A percentile compares a stretch with the other conserved stretches of the same genome.
Conservation (phyloP, 768 basidiomycete species). For the Lyophyllum decastes region DNA sequence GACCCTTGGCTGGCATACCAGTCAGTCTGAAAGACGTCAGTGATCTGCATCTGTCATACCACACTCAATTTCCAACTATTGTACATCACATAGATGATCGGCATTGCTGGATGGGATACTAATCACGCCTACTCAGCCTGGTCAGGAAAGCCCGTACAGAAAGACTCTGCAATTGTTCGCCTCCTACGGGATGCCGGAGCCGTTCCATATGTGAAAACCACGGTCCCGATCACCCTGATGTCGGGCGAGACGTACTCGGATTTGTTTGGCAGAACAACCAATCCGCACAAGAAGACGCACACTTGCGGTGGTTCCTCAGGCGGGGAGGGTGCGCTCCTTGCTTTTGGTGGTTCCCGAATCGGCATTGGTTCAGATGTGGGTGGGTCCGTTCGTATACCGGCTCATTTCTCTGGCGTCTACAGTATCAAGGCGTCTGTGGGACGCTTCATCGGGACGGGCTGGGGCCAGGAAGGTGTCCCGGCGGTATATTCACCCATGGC, state of each 20-base stretch:
- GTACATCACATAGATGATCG: conserved; percentile 37
- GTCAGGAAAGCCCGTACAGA: conserved; percentile 42
- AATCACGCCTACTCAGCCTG: conserved; percentile 60
- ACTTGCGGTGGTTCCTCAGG: conserved; percentile 67
- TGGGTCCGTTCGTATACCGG: conserved; percentile 66
- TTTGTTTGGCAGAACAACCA: conserved; percentile 59
- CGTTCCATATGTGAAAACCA: conserved; percentile 69
- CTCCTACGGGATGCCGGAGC: conserved; percentile 64
- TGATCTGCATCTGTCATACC: neutral
- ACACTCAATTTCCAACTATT: neutral
- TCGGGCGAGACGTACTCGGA: conserved; percentile 60
- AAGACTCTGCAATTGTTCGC: conserved; percentile 51
- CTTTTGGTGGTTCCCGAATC: conserved; percentile 59
- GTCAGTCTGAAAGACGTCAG: conserved; percentile 52
- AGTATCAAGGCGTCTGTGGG: conserved; percentile 54
- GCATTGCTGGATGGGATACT: conserved; percentile 56
- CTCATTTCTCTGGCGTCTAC: conserved; percentile 67
- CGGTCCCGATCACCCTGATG: conserved; percentile 57
- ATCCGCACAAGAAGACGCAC: conserved; percentile 59
- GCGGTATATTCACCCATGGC: conserved; percentile 63
- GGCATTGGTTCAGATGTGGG: conserved; percentile 73
- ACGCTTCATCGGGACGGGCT: conserved; percentile 52
- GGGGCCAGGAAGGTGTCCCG: conserved; percentile 62
- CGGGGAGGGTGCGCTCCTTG: conserved; percentile 68
- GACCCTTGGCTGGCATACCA: conserved; percentile 57